phyloP scores from a whole-genome alignment of 1,139 yeast species.

The Lizanozyma gosingica region DNA sequence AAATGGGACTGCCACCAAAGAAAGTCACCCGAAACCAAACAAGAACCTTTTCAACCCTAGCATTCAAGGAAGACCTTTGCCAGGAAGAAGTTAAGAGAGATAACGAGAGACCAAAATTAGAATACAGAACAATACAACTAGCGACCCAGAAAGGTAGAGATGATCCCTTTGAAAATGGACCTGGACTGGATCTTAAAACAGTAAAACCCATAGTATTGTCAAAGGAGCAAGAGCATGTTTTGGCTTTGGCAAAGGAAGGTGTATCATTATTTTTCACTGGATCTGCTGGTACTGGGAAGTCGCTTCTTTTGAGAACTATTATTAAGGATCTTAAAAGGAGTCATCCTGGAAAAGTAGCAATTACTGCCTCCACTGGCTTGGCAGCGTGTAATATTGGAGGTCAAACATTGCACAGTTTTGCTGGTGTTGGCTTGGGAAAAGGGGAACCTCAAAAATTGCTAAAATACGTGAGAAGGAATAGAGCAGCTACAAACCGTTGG shows the following conservation, averaged over 20 bases:
- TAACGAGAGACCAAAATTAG: neutral
- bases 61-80: neutral
- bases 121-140: neutral
- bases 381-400: conserved; percentile 95
- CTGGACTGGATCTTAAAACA: neutral
- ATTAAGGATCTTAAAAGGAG: conserved; percentile 48
- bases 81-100: neutral
- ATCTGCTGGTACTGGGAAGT: conserved; percentile 95
- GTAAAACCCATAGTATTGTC: conserved; percentile 33
- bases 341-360: conserved; percentile 55
- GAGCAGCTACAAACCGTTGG: conserved; percentile 57
- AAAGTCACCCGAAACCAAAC: neutral
- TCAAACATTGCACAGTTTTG: conserved; percentile 72
- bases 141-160: neutral
- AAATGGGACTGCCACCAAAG: neutral
- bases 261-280: conserved; percentile 78
- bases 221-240: conserved; percentile 32
- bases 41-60: neutral
- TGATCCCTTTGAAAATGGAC: neutral
- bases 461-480: conserved; percentile 48
- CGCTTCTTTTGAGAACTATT: conserved; percentile 62
- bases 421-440: conserved; percentile 73
- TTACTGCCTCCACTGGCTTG: conserved; percentile 87
- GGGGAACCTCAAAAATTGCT: conserved; percentile 35
- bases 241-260: conserved; percentile 30